Evolutionary conservation across 345 rosid species (phyloP).

Genomic region (Eucalyptus lansdowneana): DNA sequence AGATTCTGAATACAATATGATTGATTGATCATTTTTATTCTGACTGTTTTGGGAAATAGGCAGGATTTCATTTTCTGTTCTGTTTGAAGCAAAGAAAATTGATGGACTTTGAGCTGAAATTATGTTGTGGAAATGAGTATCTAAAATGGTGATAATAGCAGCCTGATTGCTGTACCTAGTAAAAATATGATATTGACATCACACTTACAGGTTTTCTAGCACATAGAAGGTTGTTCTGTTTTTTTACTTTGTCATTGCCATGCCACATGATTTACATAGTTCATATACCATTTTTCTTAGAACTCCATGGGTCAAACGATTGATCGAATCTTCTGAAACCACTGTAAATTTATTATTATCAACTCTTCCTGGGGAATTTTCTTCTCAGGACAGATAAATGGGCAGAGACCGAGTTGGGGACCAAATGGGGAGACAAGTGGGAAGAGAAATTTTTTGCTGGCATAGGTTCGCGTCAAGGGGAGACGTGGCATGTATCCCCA

Average conservation of each 20-base stretch:
- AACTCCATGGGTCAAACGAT: background rate
- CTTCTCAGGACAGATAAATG: conserved; percentile 98
- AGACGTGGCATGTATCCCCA: conserved; percentile 97
- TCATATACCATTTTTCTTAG: background rate
- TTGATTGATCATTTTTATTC: background rate
- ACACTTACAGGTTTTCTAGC: background rate
- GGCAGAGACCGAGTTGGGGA: conserved; percentile 98
- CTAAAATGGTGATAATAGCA: background rate
- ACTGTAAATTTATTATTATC: background rate
- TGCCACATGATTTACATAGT: background rate
- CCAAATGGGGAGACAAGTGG: conserved; percentile 99
- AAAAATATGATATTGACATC: background rate
- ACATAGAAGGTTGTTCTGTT: background rate
- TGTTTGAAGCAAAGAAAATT: background rate
- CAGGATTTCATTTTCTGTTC: background rate
- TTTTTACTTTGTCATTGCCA: background rate
- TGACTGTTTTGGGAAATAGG: background rate
- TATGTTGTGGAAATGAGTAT: background rate
- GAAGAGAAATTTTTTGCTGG: conserved; percentile 95
- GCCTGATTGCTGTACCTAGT: background rate
- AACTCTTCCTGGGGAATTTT: background rate
- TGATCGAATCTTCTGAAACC: background rate
- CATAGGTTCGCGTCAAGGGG: conserved; percentile 97
- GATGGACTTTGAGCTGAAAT: background rate
- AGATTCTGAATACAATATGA: background rate